These are phyloP conservation scores for Blastomyces parvus DNA, from an alignment of 2,329 filamentous ascomycete genomes.

Conservation along the genomic window DNA sequence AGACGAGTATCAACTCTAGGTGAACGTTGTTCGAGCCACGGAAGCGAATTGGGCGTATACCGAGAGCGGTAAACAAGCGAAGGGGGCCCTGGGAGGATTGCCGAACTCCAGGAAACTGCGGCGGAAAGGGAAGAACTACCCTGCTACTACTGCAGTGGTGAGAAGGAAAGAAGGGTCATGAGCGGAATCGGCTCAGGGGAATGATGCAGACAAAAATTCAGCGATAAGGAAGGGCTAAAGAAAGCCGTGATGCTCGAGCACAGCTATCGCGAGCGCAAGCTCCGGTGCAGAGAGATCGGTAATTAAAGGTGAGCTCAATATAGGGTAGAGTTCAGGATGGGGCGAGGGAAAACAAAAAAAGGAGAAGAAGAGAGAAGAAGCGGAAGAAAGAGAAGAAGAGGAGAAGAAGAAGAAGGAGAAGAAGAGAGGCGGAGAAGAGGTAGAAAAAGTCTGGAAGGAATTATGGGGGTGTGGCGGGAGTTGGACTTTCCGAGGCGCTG, in stretches of 20 bases:
- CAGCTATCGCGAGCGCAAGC: not conserved
- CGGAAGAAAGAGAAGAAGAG: constrained; percentile 6
- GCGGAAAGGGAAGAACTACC: not conserved
- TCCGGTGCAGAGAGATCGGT: not conserved
- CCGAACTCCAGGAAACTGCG: constrained; percentile 1
- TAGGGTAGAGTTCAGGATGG: not conserved
- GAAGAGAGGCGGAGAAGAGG: constrained; percentile 9
- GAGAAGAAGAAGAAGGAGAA: constrained; percentile 1
- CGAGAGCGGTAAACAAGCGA: constrained; percentile 1
- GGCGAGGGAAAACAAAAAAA: not conserved
- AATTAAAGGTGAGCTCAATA: not conserved
- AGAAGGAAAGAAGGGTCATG: not conserved
- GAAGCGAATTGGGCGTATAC: not conserved
- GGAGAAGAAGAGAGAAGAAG: constrained; percentile 1
- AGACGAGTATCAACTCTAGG: not conserved
- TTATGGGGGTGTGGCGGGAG: not conserved
- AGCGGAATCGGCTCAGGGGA: not conserved
- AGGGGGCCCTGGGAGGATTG: not conserved
- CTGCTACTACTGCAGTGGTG: not conserved
- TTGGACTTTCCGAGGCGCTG: not conserved
- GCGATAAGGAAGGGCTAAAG: not conserved
- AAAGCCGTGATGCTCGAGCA: not conserved
- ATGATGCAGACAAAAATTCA: not conserved
- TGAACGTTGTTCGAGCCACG: not conserved
- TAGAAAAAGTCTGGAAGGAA: constrained; percentile 9